A percentile compares a stretch with the other conserved stretches of the same genome.
Conservation (phyloP, 805 yeast species). For the Ogataea paradorogensis region DNA sequence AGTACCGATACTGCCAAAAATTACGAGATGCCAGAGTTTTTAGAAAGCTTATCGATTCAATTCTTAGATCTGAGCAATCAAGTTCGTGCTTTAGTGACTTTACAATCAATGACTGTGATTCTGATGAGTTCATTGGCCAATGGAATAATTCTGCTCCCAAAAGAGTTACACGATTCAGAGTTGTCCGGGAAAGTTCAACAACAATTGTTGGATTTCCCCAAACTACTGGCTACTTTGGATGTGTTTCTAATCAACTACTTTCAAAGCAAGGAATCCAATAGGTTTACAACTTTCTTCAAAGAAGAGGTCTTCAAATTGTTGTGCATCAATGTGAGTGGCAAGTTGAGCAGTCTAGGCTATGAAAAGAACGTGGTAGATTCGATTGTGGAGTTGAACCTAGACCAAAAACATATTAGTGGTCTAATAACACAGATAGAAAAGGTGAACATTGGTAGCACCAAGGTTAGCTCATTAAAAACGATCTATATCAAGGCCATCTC, state of each 20-base stretch:
- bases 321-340: slow-evolving; percentile 6
- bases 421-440: slow-evolving; percentile 21
- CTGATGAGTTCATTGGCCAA: slow-evolving; percentile 18
- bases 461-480: slow-evolving; percentile 17
- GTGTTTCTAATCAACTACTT: slow-evolving; percentile 13
- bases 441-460: slow-evolving; percentile 17
- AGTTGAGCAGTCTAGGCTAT: slow-evolving; percentile 4
- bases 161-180: background rate
- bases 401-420: slow-evolving; percentile 14
- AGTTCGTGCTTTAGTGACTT: slow-evolving; percentile 11
- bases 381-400: slow-evolving; percentile 18
- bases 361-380: background rate
- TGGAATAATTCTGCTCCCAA: slow-evolving; percentile 7
- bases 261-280: slow-evolving; percentile 13
- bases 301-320: slow-evolving; percentile 18
- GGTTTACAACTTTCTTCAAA: slow-evolving; percentile 15
- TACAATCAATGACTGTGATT: slow-evolving; percentile 19
- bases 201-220: slow-evolving; percentile 11
- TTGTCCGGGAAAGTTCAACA: slow-evolving; percentile 9
- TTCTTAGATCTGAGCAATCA: slow-evolving; percentile 13
- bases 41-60: slow-evolving; percentile 18
- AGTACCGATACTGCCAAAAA: slow-evolving; percentile 12
- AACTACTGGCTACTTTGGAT: slow-evolving; percentile 13
- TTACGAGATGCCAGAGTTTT: slow-evolving; percentile 21
- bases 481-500: slow-evolving; percentile 18